Conservation (phyloP, 495 filamentous ascomycete species). For the Hypoxylon perforatum region DNA sequence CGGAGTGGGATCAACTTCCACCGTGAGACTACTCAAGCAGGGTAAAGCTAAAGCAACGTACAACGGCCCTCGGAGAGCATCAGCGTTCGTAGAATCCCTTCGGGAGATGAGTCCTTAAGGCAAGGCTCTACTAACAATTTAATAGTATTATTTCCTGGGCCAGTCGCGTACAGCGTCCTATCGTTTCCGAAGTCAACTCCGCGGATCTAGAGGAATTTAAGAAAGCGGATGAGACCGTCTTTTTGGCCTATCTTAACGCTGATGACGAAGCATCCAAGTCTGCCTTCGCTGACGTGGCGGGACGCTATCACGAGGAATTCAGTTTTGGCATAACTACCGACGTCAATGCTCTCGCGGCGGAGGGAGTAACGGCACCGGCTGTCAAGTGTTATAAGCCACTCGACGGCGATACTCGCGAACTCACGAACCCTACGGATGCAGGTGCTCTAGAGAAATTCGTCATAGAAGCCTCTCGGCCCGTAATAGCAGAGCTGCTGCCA, state of each 20-base stretch:
- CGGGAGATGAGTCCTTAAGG: background rate
- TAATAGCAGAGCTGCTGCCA: slow-evolving; percentile 54
- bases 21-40: slow-evolving; percentile 41
- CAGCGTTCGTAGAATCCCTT: slow-evolving; percentile 41
- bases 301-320: slow-evolving; percentile 49
- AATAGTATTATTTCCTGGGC: slow-evolving; percentile 49
- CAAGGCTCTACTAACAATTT: slow-evolving; percentile 17
- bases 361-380: slow-evolving; percentile 31
- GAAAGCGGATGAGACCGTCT: slow-evolving; percentile 48
- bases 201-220: slow-evolving; percentile 46
- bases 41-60: slow-evolving; percentile 35
- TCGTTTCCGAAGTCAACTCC: slow-evolving; percentile 39
- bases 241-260: slow-evolving; percentile 50
- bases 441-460: slow-evolving; percentile 49
- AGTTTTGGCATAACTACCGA: slow-evolving; percentile 51
- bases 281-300: slow-evolving; percentile 44
- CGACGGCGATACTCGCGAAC: slow-evolving; percentile 45
- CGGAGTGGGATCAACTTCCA: slow-evolving; percentile 44
- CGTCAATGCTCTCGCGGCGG: slow-evolving; percentile 14
- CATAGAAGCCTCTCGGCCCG: slow-evolving; percentile 40
- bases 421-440: slow-evolving; percentile 36
- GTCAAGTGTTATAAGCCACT: slow-evolving; percentile 51
- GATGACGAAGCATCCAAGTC: slow-evolving; percentile 24
- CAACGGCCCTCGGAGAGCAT: slow-evolving; percentile 45
- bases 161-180: slow-evolving; percentile 43